A percentile compares a stretch with the other conserved stretches of the same genome.
phyloP scores from a whole-genome alignment of 2,329 filamentous ascomycete species.

The Diatrype stigma region DNA sequence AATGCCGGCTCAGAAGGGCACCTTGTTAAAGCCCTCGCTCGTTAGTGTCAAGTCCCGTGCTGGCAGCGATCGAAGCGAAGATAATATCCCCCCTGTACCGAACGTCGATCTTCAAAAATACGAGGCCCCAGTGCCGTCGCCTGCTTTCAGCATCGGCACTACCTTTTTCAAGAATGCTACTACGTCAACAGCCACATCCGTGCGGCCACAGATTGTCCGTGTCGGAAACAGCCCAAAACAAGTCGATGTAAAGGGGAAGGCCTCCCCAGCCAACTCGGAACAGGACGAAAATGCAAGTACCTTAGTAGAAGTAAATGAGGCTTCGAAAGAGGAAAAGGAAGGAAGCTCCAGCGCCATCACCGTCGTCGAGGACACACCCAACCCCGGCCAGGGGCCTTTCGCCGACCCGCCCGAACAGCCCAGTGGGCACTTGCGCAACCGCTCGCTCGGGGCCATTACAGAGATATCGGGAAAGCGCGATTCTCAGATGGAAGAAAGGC shows the following conservation, averaged over 20 bases:
- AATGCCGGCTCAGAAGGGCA: constrained; percentile 74
- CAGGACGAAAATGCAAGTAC: constrained; percentile 18
- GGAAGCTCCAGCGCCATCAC: constrained; percentile 43
- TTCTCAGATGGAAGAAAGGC: constrained; percentile 33
- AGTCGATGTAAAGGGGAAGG: constrained; percentile 27
- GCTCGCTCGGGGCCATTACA: constrained; percentile 51
- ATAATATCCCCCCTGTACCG: constrained; percentile 66
- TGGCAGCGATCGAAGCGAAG: constrained; percentile 47
- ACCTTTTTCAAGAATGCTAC: constrained; percentile 64
- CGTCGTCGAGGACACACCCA: constrained; percentile 46
- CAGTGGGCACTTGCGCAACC: constrained; percentile 33
- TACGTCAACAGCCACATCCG: constrained; percentile 52
- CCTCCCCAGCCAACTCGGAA: constrained; percentile 15
- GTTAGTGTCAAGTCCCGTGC: constrained; percentile 81
- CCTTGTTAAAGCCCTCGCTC: constrained; percentile 83
- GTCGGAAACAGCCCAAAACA: constrained; percentile 45
- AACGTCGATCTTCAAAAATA: constrained; percentile 64
- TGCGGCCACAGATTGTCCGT: constrained; percentile 56
- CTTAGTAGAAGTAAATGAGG: constrained; percentile 10
- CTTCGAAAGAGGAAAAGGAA: constrained; percentile 4
- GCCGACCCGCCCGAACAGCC: constrained; percentile 44
- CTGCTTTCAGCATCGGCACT: constrained; percentile 63
- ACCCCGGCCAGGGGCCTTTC: constrained; percentile 55
- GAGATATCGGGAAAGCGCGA: constrained; percentile 46
- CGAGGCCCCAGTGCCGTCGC: constrained; percentile 37